Evolutionary conservation across 228 moss, liverwort and hornwort genomes (phyloP), one percentile per base, ranked within the genome.

Genomic region (Sphagnum fallax): DNA sequence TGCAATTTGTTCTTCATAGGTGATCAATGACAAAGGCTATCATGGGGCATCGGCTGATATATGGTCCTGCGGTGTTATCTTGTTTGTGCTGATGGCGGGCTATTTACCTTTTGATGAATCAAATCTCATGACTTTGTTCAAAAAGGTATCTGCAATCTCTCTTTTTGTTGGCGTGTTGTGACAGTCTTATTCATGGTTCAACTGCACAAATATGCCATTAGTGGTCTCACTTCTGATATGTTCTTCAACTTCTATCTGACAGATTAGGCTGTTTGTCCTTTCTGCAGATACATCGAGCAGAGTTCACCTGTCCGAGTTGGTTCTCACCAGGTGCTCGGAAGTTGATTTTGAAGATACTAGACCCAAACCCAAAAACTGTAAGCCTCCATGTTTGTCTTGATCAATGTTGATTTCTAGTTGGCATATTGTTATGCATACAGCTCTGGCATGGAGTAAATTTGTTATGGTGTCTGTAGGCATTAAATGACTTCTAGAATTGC

Each of bases 1-100:
- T 32, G 32, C 32, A 32, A 32, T 32, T 32, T 32, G 32, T 32
- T 78, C 77, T 72, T 72, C 5, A n/a, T 82, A 90, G 87, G 92
- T 95, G 63, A 90, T 92, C 76, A 95, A 92, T 70, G 90, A 92
- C 60, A 95, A 92, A 77, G 95, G 95, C 73, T 95, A 95, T 73
- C 81, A 79, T 70, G 95, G 92, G 76, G 90, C 87, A 73, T 90
- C 90, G 68, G 95, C 95, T 62, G 95, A 92, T 80, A 74, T 95
- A 64, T 95, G 95, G 95, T 95, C 95, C 50, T 95, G 95, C 78
- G 95, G 95, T 66, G 92, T 95, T 63, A 95, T 95, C 75, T 79
- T 95, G 47, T 95, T 88, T 62, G 95, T 95, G 66, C 87, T 95
- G 62, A 92, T 95, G 92, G 95, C 95, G 62, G 95, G 95, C 65